A percentile compares a stretch with the other conserved stretches of the same genome.
Conservation (phyloP, 2,329 filamentous ascomycete genomes). For the Curvularia eragrostidis region DNA sequence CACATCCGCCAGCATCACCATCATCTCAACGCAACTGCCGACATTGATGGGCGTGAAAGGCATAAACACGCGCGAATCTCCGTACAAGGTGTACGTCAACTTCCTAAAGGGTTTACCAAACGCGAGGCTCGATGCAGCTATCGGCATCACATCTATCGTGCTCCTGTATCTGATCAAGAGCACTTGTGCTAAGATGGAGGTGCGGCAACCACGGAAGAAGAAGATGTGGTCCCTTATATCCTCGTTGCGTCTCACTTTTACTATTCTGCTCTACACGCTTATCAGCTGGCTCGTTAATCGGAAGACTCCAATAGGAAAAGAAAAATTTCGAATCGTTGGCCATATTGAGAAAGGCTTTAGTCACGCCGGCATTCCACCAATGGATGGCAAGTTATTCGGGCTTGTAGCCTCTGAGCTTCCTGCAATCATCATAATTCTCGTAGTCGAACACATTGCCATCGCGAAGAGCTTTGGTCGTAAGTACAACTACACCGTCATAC, state of each 20-base stretch:
- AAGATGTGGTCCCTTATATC: constrained; percentile 85
- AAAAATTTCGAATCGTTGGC: constrained; percentile 73
- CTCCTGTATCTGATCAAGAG: constrained; percentile 70
- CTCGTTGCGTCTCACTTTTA: constrained; percentile 84
- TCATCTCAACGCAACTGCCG: constrained; percentile 81
- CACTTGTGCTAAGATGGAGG: constrained; percentile 68
- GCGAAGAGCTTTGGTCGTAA: constrained; percentile 92
- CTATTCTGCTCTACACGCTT: constrained; percentile 88
- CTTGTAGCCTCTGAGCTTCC: constrained; percentile 75
- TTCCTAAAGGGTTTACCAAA: constrained; percentile 73
- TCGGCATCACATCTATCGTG: constrained; percentile 82
- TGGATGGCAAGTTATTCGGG: constrained; percentile 69
- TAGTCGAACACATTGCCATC: constrained; percentile 95
- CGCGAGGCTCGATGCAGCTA: constrained; percentile 78
- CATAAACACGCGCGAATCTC: constrained; percentile 76
- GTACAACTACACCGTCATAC: constrained; percentile 92
- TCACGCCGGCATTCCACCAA: constrained; percentile 72
- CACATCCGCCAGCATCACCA: constrained; percentile 93
- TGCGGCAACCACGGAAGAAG: constrained; percentile 69
- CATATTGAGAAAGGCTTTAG: constrained; percentile 83
- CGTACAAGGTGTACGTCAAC: constrained; percentile 84
- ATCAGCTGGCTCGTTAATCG: constrained; percentile 78
- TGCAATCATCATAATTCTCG: constrained; percentile 82
- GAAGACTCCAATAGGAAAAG: constrained; percentile 50
- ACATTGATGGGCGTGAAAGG: constrained; percentile 77